Evolutionary conservation across 805 yeast genomes (phyloP).

Genomic region (Sugiyamaella smithiae): DNA sequence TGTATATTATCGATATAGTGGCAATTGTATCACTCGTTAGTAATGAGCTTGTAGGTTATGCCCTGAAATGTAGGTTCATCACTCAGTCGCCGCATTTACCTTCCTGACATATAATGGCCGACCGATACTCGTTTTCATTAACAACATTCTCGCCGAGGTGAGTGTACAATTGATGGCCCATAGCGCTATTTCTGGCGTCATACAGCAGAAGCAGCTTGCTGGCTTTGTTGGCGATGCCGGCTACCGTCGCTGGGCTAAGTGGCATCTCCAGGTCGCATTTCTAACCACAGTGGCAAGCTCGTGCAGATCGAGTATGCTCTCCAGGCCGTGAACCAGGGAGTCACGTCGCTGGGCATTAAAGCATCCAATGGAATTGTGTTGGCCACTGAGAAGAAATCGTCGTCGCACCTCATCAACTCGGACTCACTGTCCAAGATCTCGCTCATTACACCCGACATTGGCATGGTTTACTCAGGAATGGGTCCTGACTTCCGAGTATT

Average conservation of each 20-base stretch:
- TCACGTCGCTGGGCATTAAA: slow-evolving; percentile 89
- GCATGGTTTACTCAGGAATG: slow-evolving; percentile 97
- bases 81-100: slow-evolving; percentile 3
- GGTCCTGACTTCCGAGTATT: slow-evolving; percentile 97
- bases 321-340: slow-evolving; percentile 97
- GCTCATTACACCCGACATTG: slow-evolving; percentile 88
- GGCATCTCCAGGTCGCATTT: too few relatives aligned
- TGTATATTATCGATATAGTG: too few relatives aligned
- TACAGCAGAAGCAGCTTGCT: background rate
- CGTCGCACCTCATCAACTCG: slow-evolving; percentile 70
- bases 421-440: slow-evolving; percentile 78
- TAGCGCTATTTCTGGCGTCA: background rate
- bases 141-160: slow-evolving; percentile 97
- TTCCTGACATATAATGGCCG: slow-evolving; percentile 65
- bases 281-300: slow-evolving; percentile 72
- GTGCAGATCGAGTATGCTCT: slow-evolving; percentile 97
- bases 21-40: too few relatives aligned
- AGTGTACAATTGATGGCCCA: slow-evolving; percentile 27
- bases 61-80: too few relatives aligned
- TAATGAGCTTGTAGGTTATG: too few relatives aligned
- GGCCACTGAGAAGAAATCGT: slow-evolving; percentile 92
- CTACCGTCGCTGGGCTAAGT: background rate
- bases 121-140: slow-evolving; percentile 93
- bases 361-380: slow-evolving; percentile 95
- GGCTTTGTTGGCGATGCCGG: background rate